Conservation (phyloP, 306 rosid genomes). For the Begonia masoniana region DNA sequence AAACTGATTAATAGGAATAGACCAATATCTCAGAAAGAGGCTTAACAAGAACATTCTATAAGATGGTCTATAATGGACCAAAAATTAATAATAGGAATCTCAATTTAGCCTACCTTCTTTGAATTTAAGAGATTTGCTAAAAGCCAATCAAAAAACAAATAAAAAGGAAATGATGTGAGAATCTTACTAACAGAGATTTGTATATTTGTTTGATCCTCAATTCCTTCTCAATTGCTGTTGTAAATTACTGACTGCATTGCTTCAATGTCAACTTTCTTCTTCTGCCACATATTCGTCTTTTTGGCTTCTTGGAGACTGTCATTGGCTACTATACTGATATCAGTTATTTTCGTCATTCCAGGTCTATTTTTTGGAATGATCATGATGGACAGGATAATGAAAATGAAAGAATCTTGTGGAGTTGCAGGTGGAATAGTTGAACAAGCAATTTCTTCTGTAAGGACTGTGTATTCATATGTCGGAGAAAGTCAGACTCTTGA, state of each 20-base stretch:
- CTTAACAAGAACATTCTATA: too few species aligned
- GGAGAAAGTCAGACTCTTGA: slow-evolving; percentile 63
- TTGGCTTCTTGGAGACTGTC: slow-evolving; percentile 73
- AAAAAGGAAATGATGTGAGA: too few species aligned
- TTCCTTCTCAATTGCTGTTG: slow-evolving; percentile 4
- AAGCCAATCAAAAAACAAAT: too few species aligned
- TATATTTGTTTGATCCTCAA: too few species aligned
- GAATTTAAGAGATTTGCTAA: too few species aligned
- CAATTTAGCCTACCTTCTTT: too few species aligned
- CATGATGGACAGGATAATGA: slow-evolving; percentile 62
- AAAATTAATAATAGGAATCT: too few species aligned
- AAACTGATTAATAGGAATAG: too few species aligned
- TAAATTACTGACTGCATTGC: slow-evolving; percentile 75
- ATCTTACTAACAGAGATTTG: too few species aligned
- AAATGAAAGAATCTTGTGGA: slow-evolving; percentile 78
- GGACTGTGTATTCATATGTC: slow-evolving; percentile 72
- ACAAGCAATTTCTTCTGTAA: slow-evolving; percentile 77
- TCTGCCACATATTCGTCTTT: slow-evolving; percentile 83
- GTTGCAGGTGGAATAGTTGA: slow-evolving; percentile 81
- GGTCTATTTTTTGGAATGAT: slow-evolving; percentile 62
- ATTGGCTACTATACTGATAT: slow-evolving; percentile 70
- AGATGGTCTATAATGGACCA: too few species aligned
- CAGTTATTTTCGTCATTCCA: slow-evolving; percentile 64
- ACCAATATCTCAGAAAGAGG: too few species aligned
- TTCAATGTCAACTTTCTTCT: slow-evolving; percentile 69